Base-by-base conservation (phyloP, 768 basidiomycete species). In the Boletus tomentosulus region DNA sequence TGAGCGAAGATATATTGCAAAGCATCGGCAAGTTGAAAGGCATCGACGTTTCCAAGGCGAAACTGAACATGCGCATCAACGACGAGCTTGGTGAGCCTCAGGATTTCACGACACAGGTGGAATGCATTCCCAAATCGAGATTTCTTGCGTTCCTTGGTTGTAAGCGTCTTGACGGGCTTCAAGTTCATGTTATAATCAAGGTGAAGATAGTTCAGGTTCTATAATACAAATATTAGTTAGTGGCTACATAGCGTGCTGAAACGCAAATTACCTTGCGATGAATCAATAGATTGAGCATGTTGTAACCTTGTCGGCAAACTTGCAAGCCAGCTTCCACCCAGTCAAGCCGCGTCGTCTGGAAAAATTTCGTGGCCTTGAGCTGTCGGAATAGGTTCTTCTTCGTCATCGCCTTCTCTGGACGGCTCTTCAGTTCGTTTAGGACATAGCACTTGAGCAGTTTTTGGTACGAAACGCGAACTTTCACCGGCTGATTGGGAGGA, bases 51-150 rank as follows among this genome's bases (percentile, higher is more conserved):
- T 46, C 97, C 97, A 35, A 99, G 83, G 50, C 97, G 92, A 76
- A 92, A 98, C 68, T 99, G 97, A 24, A 98, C 97, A 73, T 99
- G 93, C 4, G 97, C 93, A 71, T 98, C 97, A 61, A 99, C 97
- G 50, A 99, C 92, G 33, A 98, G 88, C 74, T 99, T 99, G 6
- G 97, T 98, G 50, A 99, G 81, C 48, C 97, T 92, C 30, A 99
- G 76, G 57, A 99, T 99, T 74, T 99, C 97, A 70, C 97, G 92
- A 66, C 95, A 98, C 57, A 99, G 67, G 70, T 96, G 93, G 83
- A 97, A 98, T 7, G 97, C 97, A 70, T 99, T 99, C 78, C 97
- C 97, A 73, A 99, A 99, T 60, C 97, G 91, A 33, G 97, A 98
- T 78, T 98, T 98, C 75, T 99, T 99, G 48, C 97, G 89, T 74